These are phyloP conservation scores for Torulaspora gathmanii DNA, from an alignment of 805 yeast species.

Conservation along the genomic window DNA sequence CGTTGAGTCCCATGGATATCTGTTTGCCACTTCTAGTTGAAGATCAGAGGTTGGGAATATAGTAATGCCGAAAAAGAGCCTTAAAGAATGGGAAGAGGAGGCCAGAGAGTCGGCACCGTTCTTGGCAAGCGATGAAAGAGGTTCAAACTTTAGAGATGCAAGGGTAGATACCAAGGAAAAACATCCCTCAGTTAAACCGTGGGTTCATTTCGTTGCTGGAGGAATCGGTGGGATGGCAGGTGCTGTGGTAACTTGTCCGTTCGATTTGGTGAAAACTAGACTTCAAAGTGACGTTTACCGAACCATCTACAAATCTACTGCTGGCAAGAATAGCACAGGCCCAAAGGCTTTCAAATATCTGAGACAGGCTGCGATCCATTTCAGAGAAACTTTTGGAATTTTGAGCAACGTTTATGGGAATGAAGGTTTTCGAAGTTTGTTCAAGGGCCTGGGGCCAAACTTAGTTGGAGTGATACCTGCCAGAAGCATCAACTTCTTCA, in stretches of 20 bases:
- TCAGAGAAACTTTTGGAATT: slow-evolving; percentile 75
- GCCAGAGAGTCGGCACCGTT: slow-evolving; percentile 57
- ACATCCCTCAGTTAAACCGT: slow-evolving; percentile 39
- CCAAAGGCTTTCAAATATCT: slow-evolving; percentile 31
- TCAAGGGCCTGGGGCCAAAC: slow-evolving; percentile 95
- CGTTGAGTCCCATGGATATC: not conserved
- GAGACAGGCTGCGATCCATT: slow-evolving; percentile 58
- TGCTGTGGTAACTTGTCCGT: slow-evolving; percentile 87
- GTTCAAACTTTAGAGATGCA: slow-evolving; percentile 47
- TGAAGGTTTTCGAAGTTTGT: slow-evolving; percentile 84
- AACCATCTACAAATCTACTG: slow-evolving; percentile 42
- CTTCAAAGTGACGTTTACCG: slow-evolving; percentile 83
- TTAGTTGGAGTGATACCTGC: slow-evolving; percentile 98
- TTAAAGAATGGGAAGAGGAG: slow-evolving; percentile 44
- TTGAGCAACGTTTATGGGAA: slow-evolving; percentile 58
- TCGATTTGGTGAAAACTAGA: slow-evolving; percentile 94
- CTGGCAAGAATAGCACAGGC: slow-evolving; percentile 7
- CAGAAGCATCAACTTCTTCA: slow-evolving; percentile 90
- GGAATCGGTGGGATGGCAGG: slow-evolving; percentile 98
- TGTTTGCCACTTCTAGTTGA: not conserved
- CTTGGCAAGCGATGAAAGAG: slow-evolving; percentile 68
- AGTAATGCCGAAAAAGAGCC: slow-evolving; percentile 27
- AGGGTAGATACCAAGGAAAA: slow-evolving; percentile 11
- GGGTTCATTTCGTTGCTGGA: slow-evolving; percentile 87
- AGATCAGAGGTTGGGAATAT: not conserved